Percentiles rank a stretch among this genome's conserved stretches.
Evolutionary conservation across 1,284 basidiomycete species (phyloP).

Genomic region (Kalmanozyma brasiliensis): DNA sequence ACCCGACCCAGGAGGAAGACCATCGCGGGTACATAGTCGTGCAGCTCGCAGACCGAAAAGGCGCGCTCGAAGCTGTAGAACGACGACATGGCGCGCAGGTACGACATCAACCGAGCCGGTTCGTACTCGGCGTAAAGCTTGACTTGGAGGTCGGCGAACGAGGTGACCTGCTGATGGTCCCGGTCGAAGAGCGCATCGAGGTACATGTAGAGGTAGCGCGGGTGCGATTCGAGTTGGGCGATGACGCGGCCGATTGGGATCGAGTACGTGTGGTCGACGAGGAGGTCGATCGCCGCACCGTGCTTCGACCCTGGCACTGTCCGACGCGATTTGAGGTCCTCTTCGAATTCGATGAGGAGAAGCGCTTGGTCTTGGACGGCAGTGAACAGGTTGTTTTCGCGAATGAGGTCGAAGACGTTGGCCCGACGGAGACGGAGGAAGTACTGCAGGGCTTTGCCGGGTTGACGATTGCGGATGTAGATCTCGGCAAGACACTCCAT

Average conservation of each 20-base stretch:
- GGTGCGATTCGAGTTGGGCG: slow-evolving; percentile 80
- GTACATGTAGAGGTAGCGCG: slow-evolving; percentile 89
- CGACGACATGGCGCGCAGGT: slow-evolving; percentile 84
- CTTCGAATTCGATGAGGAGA: slow-evolving; percentile 91
- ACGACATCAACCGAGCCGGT: slow-evolving; percentile 82
- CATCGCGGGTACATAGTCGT: slow-evolving; percentile 93
- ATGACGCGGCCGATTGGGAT: slow-evolving; percentile 93
- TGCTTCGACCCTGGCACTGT: slow-evolving; percentile 59
- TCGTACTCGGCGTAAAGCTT: slow-evolving; percentile 92
- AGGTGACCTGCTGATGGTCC: slow-evolving; percentile 82
- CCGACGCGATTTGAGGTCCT: slow-evolving; percentile 76
- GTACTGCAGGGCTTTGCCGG: slow-evolving; percentile 90
- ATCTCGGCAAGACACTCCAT: slow-evolving; percentile 94
- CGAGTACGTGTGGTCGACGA: slow-evolving; percentile 94
- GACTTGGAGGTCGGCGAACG: slow-evolving; percentile 86
- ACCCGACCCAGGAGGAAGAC: slow-evolving; percentile 96
- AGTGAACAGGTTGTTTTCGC: slow-evolving; percentile 92
- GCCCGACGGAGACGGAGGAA: slow-evolving; percentile 85
- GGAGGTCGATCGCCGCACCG: slow-evolving; percentile 80
- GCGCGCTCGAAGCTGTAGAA: slow-evolving; percentile 94
- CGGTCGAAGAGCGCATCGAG: slow-evolving; percentile 88
- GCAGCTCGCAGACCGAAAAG: slow-evolving; percentile 84
- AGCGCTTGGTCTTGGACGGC: slow-evolving; percentile 93
- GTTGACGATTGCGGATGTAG: slow-evolving; percentile 88
- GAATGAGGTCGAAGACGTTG: slow-evolving; percentile 93